Base-by-base conservation (phyloP, 2,329 filamentous ascomycete species). In the Fusarium neocosmosporiellum region DNA sequence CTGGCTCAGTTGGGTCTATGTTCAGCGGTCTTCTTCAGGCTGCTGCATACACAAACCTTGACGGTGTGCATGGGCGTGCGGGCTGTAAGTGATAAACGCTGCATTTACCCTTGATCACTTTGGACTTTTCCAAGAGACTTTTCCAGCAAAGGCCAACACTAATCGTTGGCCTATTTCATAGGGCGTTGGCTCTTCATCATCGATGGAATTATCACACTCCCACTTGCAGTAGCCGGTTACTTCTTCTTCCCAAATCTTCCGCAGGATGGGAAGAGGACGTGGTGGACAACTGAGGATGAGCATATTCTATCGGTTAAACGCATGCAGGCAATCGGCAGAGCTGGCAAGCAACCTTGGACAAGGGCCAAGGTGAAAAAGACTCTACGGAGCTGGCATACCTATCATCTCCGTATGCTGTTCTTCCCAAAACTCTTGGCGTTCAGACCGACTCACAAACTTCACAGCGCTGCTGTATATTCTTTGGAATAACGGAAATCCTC, bases 101-200 rank as follows among this genome's bases (percentile, higher is more conserved):
- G 5, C 18, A 7, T 20, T 18, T 55, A 9, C 5, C 8, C 16
- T 46, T 1, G 16, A 48, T 39, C 16, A n/a, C 9, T 18, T n/a
- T 48, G 9, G 20, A 2, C 5, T 20, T 29, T n/a, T 18, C 24
- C 43, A 29, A 29, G 22, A 48, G 24, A 10, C 3, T 18, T 5
- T 10, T 27, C 24, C 2, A 29, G 9, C 43, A 20, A 41, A 7
- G 39, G 16, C 63, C 66, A 22, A 67, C 57, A 13, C 9, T 6
- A 24, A 22, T 22, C 5, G 22, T 22, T 22, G 39, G 39, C 8
- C 18, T 37, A n/a, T 37, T 22, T 41, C 9, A 7, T 22, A 73
- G 70, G 70, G 71, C 62, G 71, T 4, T 73, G 69, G 71, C 59
- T 73, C 1, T 73, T 73, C 11, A 70, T 73, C 37, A 69, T 73